A percentile compares a stretch with the other conserved stretches of the same genome.
These are phyloP conservation scores for Neoboletus subvelutipes DNA, from an alignment of 768 basidiomycete species.

Conservation along the genomic window DNA sequence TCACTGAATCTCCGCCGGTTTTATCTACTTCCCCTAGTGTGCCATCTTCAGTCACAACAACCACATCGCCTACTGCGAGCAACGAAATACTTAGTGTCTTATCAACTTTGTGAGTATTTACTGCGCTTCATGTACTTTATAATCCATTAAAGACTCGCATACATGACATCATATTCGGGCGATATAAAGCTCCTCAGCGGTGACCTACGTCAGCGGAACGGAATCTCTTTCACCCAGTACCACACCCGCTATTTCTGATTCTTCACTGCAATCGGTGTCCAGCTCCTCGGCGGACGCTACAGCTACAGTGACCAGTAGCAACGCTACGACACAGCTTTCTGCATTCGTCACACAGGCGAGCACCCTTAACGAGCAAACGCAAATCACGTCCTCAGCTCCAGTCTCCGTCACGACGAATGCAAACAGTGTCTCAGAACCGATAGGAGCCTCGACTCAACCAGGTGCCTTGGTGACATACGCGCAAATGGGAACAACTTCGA, in stretches of 20 bases:
- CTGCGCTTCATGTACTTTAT: not conserved
- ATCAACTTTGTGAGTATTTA: constrained; percentile 1
- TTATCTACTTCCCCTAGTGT: not conserved
- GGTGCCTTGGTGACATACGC: constrained; percentile 47
- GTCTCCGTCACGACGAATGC: constrained; percentile 40
- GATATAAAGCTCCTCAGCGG: constrained; percentile 1
- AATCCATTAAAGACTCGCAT: not conserved
- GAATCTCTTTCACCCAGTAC: not conserved
- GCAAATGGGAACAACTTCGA: constrained; percentile 30
- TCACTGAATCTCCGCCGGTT: not conserved
- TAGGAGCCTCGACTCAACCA: constrained; percentile 45
- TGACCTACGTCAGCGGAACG: not conserved
- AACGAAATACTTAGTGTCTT: not conserved
- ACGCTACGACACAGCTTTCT: not conserved
- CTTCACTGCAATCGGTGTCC: not conserved
- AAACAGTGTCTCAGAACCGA: constrained; percentile 39
- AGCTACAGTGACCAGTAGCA: not conserved
- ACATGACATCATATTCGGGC: not conserved
- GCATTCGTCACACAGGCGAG: constrained; percentile 33
- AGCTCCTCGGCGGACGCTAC: not conserved
- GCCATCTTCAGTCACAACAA: not conserved
- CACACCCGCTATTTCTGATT: not conserved
- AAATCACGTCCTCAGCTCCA: constrained; percentile 40
- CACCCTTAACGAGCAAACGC: constrained; percentile 38
- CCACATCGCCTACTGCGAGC: not conserved